Evolutionary conservation across 192 early-diverging fungal genomes (phyloP).

Genomic region (Fimicolochytrium jonesii): DNA sequence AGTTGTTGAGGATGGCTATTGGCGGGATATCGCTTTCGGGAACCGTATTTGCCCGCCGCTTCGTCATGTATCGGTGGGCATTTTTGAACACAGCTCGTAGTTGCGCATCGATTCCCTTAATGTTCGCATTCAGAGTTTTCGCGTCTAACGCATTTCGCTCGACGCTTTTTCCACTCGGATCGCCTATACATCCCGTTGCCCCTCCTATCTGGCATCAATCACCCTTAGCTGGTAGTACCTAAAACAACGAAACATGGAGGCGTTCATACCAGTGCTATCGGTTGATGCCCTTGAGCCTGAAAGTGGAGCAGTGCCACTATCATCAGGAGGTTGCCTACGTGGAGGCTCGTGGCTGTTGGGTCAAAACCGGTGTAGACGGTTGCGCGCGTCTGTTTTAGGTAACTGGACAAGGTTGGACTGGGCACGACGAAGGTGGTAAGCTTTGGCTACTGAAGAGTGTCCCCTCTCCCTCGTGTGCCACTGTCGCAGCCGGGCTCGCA

Average conservation of each 20-base stretch:
- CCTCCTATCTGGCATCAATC: constrained; percentile 53
- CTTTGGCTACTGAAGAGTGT: too few relatives aligned
- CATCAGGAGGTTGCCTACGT: constrained; percentile 85
- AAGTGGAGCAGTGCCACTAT: constrained; percentile 85
- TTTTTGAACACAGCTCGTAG: constrained; percentile 65
- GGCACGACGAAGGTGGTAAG: too few relatives aligned
- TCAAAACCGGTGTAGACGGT: constrained; percentile 87
- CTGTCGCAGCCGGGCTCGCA: too few relatives aligned
- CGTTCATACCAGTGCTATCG: constrained; percentile 69
- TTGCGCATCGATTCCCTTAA: constrained; percentile 64
- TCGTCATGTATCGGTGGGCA: constrained; percentile 11
- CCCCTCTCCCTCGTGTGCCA: too few relatives aligned
- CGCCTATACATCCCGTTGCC: constrained; percentile 90
- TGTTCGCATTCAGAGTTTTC: constrained; percentile 57
- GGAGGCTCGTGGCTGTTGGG: constrained; percentile 85
- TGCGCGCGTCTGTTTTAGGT: not conserved
- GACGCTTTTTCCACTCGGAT: constrained; percentile 80
- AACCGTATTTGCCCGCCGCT: not conserved
- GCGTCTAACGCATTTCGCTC: constrained; percentile 70
- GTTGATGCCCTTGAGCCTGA: constrained; percentile 72
- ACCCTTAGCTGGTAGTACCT: not conserved
- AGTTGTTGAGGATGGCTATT: constrained; percentile 73
- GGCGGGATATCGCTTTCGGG: not conserved
- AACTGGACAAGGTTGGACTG: not conserved
- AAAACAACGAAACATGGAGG: constrained; percentile 6